Base-by-base conservation (phyloP, 208 protist genomes). In the Leptomonas seymouri region DNA sequence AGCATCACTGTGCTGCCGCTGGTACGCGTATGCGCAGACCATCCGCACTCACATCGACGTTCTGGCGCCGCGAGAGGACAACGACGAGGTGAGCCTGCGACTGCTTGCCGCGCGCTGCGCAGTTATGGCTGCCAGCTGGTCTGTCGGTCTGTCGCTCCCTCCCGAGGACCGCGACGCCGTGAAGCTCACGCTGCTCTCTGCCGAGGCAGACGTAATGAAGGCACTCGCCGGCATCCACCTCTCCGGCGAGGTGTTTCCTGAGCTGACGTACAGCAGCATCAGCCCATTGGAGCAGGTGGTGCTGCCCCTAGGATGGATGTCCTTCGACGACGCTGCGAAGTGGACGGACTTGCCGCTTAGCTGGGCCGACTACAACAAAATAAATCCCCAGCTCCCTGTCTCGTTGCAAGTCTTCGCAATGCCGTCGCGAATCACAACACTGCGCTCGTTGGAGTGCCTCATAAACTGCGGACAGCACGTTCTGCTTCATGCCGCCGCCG, bases 381-480 rank as follows among this genome's bases (percentile, higher is more conserved):
- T 82, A 18, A 44, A 82, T 48, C 57, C 81, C 11, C 74, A 88
- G 28, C 51, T 60, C 7, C 74, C 61, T 55, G 72, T 80, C n/a
- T 91, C 76, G 79, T 67, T 79, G 46, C 86, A 90, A 50, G 74
- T 89, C 34, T 94, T 93, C 59, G 41, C 69, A 1, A 62, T 84
- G 49, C 76, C 82, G 53, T 93, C 91, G 15, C 84, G 91, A 16
- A 14, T 78, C 28, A 58, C 61, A 18, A 82, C 76, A 16, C 63
- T 96, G 42, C 66, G 66, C n/a, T 79, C 82, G 18, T 62, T 88
- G 49, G 88, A 96, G 68, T 90, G 82, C 66, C 68, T 96, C 45
- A 59, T 93, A 42, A 78, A 88, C 65, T 92, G 87, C 53, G 89
- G 89, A 2, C 88, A 94, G 67, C 81, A 84, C 53, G 79, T 96